Percentiles rank a stretch among this genome's conserved stretches.
Conservation (phyloP, 1,284 basidiomycete genomes). For the Microbotryomycetes sp. region DNA sequence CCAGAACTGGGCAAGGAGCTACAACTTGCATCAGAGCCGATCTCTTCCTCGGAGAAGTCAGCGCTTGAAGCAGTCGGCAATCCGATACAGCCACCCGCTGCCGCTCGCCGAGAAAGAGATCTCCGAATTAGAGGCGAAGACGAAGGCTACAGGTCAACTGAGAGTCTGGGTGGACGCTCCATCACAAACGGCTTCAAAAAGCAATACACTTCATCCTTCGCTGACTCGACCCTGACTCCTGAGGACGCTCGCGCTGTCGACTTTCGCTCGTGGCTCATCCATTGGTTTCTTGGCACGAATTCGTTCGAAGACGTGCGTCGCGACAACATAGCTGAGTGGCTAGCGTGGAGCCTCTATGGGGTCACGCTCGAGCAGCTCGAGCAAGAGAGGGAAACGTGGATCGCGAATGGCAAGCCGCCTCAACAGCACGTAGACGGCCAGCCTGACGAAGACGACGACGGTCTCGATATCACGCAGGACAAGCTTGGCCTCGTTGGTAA, state of each 20-base stretch:
- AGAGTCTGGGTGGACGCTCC: no score
- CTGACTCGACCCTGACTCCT: slow-evolving; percentile 10
- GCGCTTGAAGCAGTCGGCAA: no score
- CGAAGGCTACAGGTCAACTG: not conserved
- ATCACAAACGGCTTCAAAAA: not conserved
- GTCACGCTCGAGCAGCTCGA: slow-evolving; percentile 14
- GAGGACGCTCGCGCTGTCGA: slow-evolving; percentile 66
- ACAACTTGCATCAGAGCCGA: slow-evolving; percentile 2
- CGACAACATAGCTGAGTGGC: slow-evolving; percentile 61
- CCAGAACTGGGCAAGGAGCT: slow-evolving; percentile 5
- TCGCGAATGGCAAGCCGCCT: slow-evolving; percentile 12
- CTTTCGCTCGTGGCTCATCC: slow-evolving; percentile 61
- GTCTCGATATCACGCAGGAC: slow-evolving; percentile 15
- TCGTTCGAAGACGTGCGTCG: not conserved
- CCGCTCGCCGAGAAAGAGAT: not conserved
- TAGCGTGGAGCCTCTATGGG: slow-evolving; percentile 68
- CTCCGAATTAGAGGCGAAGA: not conserved
- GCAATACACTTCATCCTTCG: slow-evolving; percentile 7
- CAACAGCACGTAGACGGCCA: slow-evolving; percentile 6
- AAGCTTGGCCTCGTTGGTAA: slow-evolving; percentile 18
- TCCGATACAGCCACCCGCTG: not conserved
- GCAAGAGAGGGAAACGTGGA: slow-evolving; percentile 21
- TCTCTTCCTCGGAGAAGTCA: not conserved
- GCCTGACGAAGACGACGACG: slow-evolving; percentile 13
- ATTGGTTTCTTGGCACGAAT: slow-evolving; percentile 25